A percentile compares a stretch with the other conserved stretches of the same genome.
phyloP scores from a whole-genome alignment of 805 yeast species.

The Candida insectorum region DNA sequence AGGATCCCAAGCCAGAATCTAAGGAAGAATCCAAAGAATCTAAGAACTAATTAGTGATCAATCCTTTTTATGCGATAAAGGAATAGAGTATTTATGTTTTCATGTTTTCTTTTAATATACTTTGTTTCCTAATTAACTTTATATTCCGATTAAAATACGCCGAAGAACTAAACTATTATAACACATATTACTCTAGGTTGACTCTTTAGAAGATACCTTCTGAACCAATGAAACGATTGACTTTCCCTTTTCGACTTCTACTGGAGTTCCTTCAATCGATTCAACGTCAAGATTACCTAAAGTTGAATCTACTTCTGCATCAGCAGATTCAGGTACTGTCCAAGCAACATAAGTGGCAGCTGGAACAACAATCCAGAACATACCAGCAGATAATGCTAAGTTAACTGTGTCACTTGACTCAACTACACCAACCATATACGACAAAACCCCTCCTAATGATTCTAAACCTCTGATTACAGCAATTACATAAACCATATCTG shows the following conservation, averaged over 20 bases:
- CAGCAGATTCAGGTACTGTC: conserved; percentile 2
- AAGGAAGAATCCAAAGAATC: no score
- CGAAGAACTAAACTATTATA: no score
- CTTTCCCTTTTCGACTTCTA: not conserved
- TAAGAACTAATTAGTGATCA: no score
- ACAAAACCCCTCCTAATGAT: conserved; percentile 15
- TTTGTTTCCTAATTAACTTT: no score
- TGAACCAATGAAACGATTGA: not conserved
- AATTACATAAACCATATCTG: conserved; percentile 16
- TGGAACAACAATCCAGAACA: conserved; percentile 11
- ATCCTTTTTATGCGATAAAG: no score
- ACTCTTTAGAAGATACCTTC: conserved; percentile 1
- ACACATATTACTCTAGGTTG: not conserved
- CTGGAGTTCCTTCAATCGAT: not conserved
- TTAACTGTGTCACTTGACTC: conserved; percentile 18
- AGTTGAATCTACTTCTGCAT: not conserved
- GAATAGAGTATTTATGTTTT: no score
- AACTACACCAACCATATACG: conserved; percentile 18
- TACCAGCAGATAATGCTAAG: conserved; percentile 19
- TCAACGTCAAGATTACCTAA: not conserved
- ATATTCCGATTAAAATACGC: no score
- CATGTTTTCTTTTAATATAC: no score
- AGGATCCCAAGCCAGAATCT: no score
- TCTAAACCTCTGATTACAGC: conserved; percentile 20
- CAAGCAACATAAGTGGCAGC: conserved; percentile 3